These are phyloP conservation scores for Xylaria acuta DNA, from an alignment of 495 filamentous ascomycete species.

Conservation along the genomic window DNA sequence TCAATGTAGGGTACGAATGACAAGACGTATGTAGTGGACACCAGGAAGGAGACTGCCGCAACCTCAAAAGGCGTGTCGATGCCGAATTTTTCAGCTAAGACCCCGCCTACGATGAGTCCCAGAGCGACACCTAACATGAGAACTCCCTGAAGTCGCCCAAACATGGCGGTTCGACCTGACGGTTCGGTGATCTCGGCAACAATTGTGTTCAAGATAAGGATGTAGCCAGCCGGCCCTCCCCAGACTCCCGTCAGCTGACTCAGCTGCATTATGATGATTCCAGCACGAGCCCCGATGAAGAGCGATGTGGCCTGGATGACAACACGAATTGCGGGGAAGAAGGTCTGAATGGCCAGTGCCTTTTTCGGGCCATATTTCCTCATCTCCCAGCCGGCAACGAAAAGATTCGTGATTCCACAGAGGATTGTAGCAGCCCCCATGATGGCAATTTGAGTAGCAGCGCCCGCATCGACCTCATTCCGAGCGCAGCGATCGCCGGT, in stretches of 20 bases:
- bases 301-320: conserved; percentile 57
- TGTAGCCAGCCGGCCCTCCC: conserved; percentile 60
- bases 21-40: conserved; percentile 41
- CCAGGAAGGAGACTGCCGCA: conserved; percentile 51
- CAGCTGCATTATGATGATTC: conserved; percentile 59
- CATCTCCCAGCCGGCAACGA: conserved; percentile 61
- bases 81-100: conserved; percentile 54
- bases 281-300: conserved; percentile 48
- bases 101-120: conserved; percentile 48
- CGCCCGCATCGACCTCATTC: conserved; percentile 56
- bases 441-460: conserved; percentile 53
- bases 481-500: conserved; percentile 49
- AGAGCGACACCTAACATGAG: conserved; percentile 56
- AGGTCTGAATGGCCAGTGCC: conserved; percentile 55
- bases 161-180: conserved; percentile 52
- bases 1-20: conserved; percentile 44
- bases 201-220: conserved; percentile 59
- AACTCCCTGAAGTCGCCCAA: conserved; percentile 58
- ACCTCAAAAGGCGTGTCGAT: conserved; percentile 56
- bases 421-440: conserved; percentile 53
- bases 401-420: conserved; percentile 58
- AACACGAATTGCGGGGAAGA: conserved; percentile 58
- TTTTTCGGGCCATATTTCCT: conserved; percentile 57
- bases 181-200: conserved; percentile 54
- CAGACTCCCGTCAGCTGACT: conserved; percentile 61